Base-by-base conservation (phyloP, 495 filamentous ascomycete genomes). In the Talaromyces borbonicus region DNA sequence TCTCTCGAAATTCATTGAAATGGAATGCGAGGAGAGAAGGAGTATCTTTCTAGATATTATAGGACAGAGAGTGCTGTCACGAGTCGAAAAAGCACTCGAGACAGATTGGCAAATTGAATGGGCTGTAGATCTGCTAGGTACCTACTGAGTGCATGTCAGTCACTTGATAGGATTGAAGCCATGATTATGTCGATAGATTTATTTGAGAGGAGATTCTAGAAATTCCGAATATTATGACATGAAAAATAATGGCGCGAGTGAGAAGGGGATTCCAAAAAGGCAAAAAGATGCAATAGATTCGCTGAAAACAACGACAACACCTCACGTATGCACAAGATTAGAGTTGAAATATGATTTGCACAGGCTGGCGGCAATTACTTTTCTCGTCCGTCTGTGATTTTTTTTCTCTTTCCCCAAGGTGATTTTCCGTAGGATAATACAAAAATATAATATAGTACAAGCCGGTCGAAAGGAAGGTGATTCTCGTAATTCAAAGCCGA, bases 21-120 rank as follows among this genome's bases (percentile, higher is more conserved):
- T 59, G 54, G 14, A 48, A 2, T 32, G 35, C 12, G 45, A 50
- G 37, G 18, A 46, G 47, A 69, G 73, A 53, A 43, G 63, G 2
- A 46, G 41, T 20, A 36, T 50, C 30, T 79, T 82, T 50, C 56
- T 59, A 32, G 49, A 52, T 2, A 16, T 79, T 18, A 53, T 83
- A 25, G 76, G 81, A 12, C 75, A 65, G 19, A 68, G 62, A 20
- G 62, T 82, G 19, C 43, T 85, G 46, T 60, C 62, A 29, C 61
- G 77, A 26, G 71, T 79, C 4, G 66, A 60, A 46, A 54, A 52
- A 9, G 46, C 66, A 7, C 50, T 75, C 45, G 67, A 75, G 16
- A 51, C 36, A 31, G 47, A 56, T 15, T 52, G 53, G 53, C 47
- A 62, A 8, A 50, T 56, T 31, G 54, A 55, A 43, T 61, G 56